Base-by-base conservation (phyloP, 176 grass and related monocot species). In the Avena atlantica region DNA sequence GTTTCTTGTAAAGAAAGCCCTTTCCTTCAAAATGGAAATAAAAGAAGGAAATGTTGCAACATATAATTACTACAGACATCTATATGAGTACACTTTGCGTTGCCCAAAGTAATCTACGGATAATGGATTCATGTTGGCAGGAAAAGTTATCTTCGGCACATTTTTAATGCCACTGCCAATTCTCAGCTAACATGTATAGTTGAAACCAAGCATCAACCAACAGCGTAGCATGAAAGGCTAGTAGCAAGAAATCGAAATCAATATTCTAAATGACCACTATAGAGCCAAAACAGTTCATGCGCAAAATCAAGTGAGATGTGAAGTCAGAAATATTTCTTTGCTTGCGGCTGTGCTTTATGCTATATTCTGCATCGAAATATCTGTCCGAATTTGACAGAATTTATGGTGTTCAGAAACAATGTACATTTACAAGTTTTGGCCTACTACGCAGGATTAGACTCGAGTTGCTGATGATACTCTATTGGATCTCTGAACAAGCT, bases 371-470 rank as follows among this genome's bases (percentile, higher is more conserved):
- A 67, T 79, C 51, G 63, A 56, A 78, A 73, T n/a, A 79, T 62
- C 75, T 83, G 67, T 61, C 88, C 20, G 4, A 84, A 75, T 67
- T 87, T 24, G 4, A 80, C 81, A 91, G n/a, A 51, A 21, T 77
- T 85, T 76, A 70, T 60, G 23, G 61, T 17, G 29, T 76, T 76
- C 53, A 44, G 42, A n/a, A 88, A 77, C 40, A 69, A 34, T 91
- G n/a, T 85, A 81, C 70, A 88, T 81, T 70, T 81, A 80, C 80
- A 87, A 15, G 20, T 71, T 70, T 42, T 60, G 50, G 9, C 14
- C 76, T 81, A 84, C 76, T 51, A 69, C 40, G 85, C 40, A 70
- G 29, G 42, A 61, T 55, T 78, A 42, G 74, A 63, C 20, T 21
- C 12, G 52, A 73, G 61, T 10, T 60, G 67, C 75, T 12, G 37